Percentiles rank a stretch among this genome's conserved stretches.
Conservation (phyloP, 495 filamentous ascomycete species). For the Aspergillus nanangensis region DNA sequence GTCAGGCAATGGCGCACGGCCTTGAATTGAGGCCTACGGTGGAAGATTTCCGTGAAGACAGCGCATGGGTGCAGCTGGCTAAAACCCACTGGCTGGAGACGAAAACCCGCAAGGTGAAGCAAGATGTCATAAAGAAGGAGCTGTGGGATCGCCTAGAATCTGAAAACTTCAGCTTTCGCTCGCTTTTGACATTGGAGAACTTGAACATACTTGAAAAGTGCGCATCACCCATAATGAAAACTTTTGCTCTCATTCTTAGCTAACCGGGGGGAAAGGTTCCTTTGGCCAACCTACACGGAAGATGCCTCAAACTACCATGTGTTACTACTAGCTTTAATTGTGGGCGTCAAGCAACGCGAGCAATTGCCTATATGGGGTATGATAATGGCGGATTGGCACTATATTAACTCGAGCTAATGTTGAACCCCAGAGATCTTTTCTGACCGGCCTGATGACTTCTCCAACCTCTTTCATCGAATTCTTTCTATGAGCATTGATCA, state of each 20-base stretch:
- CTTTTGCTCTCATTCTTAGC: neutral
- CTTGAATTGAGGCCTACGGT: conserved; percentile 53
- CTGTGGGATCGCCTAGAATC: conserved; percentile 89
- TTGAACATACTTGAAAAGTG: conserved; percentile 87
- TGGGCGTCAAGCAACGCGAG: conserved; percentile 85
- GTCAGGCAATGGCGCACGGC: conserved; percentile 40
- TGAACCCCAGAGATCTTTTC: conserved; percentile 70
- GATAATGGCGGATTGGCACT: no score
- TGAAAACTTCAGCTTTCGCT: conserved; percentile 69
- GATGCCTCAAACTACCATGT: conserved; percentile 88
- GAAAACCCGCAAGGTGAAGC: conserved; percentile 71
- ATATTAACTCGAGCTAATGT: no score
- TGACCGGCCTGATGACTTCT: conserved; percentile 77
- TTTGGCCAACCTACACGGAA: conserved; percentile 92
- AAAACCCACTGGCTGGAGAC: conserved; percentile 77
- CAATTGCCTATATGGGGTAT: conserved; percentile 81
- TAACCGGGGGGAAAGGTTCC: conserved; percentile 50
- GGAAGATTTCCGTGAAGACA: conserved; percentile 71
- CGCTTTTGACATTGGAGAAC: conserved; percentile 80
- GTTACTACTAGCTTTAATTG: conserved; percentile 75
- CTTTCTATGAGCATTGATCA: conserved; percentile 84
- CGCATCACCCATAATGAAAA: conserved; percentile 10
- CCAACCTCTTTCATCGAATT: conserved; percentile 82
- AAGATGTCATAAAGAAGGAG: conserved; percentile 78
- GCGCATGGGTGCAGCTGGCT: conserved; percentile 76